These are phyloP conservation scores for Chamaenerion angustifolium DNA, from an alignment of 345 rosid genomes.

Conservation along the genomic window DNA sequence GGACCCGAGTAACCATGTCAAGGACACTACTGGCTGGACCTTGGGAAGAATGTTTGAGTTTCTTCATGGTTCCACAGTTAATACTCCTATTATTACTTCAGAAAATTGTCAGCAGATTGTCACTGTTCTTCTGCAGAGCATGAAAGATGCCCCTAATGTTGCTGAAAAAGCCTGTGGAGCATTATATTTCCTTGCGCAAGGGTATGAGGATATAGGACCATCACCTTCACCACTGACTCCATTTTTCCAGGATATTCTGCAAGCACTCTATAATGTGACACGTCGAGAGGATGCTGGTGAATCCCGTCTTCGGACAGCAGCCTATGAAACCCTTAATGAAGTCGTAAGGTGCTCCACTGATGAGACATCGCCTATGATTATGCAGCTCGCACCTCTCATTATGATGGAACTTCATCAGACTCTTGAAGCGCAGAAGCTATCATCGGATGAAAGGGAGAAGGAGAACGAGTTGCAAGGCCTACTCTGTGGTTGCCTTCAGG, in stretches of 20 bases:
- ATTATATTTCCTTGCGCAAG: conserved; percentile 36
- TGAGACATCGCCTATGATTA: conserved; percentile 26
- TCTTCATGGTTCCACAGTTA: conserved; percentile 30
- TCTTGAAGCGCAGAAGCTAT: conserved; percentile 27
- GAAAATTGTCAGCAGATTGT: conserved; percentile 35
- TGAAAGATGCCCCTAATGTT: conserved; percentile 37
- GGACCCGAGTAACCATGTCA: conserved; percentile 34
- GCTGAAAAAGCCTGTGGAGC: conserved; percentile 45
- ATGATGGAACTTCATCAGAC: conserved; percentile 34
- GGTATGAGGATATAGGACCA: conserved; percentile 26
- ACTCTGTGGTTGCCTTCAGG: conserved; percentile 39
- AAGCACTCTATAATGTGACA: conserved; percentile 26
- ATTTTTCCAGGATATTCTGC: conserved; percentile 31
- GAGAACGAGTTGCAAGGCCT: conserved; percentile 36
- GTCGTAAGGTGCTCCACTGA: conserved; percentile 33
- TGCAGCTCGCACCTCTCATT: conserved; percentile 23
- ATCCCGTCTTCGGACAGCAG: conserved; percentile 32
- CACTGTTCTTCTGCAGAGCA: conserved; percentile 34
- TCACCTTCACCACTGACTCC: conserved; percentile 29
- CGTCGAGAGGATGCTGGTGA: conserved; percentile 40
- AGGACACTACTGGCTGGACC: conserved; percentile 43
- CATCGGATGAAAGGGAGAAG: conserved; percentile 28
- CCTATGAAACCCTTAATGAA: conserved; percentile 33
- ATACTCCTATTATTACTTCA: conserved; percentile 26
- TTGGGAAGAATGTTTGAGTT: conserved; percentile 38